Conservation (phyloP, 257 asterid genomes). For the Plectranthus barbatus region DNA sequence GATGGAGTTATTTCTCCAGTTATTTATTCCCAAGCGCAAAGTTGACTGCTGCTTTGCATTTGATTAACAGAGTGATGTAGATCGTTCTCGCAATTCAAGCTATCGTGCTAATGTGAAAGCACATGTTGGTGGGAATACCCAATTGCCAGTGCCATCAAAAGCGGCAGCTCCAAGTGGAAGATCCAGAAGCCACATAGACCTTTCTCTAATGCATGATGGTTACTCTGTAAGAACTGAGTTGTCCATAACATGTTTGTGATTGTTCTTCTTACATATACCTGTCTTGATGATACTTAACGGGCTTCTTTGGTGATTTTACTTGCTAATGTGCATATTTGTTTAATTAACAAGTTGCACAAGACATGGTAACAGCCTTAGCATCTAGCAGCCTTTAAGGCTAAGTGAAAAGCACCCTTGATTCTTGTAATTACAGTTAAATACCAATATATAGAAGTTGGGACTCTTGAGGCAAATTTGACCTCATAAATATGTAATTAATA, state of each 20-base stretch:
- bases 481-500: too few species aligned
- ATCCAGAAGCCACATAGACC: constrained; percentile 54
- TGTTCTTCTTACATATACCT: background rate
- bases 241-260: background rate
- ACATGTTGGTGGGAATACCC: constrained; percentile 26
- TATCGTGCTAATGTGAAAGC: constrained; percentile 26
- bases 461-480: background rate
- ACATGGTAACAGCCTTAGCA: background rate
- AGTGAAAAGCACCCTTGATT: background rate
- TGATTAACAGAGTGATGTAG: constrained; percentile 52
- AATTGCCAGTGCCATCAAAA: constrained; percentile 20
- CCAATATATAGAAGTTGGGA: background rate
- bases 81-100: constrained; percentile 38
- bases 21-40: background rate
- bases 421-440: background rate
- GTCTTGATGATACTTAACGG: background rate
- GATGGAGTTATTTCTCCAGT: background rate
- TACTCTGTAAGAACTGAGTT: constrained; percentile 59
- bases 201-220: constrained; percentile 47
- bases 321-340: background rate
- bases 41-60: constrained; percentile 9
- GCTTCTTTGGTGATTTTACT: background rate
- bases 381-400: background rate
- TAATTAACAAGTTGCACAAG: background rate
- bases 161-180: constrained; percentile 43